Conservation (phyloP, 495 filamentous ascomycete genomes). For the Aspergillus saccharolyticus region DNA sequence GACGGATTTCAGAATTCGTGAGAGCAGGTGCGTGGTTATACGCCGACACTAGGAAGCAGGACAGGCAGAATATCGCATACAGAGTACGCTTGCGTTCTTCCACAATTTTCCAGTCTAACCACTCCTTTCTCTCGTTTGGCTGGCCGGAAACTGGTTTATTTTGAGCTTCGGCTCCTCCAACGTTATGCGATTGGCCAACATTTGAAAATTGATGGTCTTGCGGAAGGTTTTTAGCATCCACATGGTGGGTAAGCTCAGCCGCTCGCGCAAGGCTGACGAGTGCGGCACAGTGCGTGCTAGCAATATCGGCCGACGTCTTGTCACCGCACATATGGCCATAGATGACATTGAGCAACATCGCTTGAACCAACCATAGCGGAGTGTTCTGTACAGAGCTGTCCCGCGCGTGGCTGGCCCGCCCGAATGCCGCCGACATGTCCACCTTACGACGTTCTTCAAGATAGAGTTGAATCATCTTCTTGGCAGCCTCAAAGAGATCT, state of each 20-base stretch:
- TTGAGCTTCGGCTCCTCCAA: constrained; percentile 18
- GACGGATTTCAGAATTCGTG: constrained; percentile 88
- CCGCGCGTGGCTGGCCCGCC: constrained; percentile 52
- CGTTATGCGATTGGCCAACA: constrained; percentile 12
- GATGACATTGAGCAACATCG: constrained; percentile 94
- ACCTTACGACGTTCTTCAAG: constrained; percentile 90
- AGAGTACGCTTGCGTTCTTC: constrained; percentile 95
- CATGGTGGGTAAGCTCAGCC: constrained; percentile 61
- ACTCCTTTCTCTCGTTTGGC: constrained; percentile 71
- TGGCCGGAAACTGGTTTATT: constrained; percentile 36
- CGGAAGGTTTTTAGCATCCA: constrained; percentile 36
- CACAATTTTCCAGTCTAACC: constrained; percentile 79
- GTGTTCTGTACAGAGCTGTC: constrained; percentile 72
- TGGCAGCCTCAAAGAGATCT: constrained; percentile 86
- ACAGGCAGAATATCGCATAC: constrained; percentile 85
- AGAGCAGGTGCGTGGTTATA: constrained; percentile 89
- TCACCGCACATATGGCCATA: constrained; percentile 96
- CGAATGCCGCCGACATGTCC: constrained; percentile 75
- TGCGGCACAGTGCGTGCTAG: constrained; percentile 84
- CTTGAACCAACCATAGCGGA: constrained; percentile 95
- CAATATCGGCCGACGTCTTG: constrained; percentile 83
- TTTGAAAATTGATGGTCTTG: constrained; percentile 42
- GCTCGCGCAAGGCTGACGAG: constrained; percentile 87
- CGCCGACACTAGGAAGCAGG: constrained; percentile 83
- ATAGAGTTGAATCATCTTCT: constrained; percentile 91